Conservation (phyloP, 305 asterid species). For the Solanum hybrid region DNA sequence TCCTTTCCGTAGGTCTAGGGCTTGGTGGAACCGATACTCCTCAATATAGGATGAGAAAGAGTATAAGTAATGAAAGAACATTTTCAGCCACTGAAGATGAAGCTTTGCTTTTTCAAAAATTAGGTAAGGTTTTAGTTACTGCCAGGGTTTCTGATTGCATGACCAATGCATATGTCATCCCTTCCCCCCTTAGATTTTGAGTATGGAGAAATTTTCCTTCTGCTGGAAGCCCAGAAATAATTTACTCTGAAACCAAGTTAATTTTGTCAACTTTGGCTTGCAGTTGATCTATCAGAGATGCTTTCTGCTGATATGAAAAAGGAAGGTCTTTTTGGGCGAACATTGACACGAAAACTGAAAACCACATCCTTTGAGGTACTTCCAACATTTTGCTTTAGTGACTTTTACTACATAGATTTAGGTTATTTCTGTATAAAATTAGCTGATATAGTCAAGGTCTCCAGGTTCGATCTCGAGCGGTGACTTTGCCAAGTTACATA, state of each 20-base stretch:
- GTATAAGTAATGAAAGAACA: constrained; percentile 91
- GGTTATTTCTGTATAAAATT: background rate
- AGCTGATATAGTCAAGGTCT: background rate
- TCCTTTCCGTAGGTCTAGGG: constrained; percentile 83
- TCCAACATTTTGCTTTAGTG: background rate
- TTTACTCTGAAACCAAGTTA: background rate
- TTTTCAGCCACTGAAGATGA: constrained; percentile 73
- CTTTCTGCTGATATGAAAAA: constrained; percentile 73
- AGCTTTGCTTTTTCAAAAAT: constrained; percentile 45
- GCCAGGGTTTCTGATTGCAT: background rate
- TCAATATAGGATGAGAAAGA: constrained; percentile 51
- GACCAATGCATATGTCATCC: background rate
- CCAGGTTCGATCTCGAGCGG: constrained; percentile 88
- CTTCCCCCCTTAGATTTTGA: background rate
- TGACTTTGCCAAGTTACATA: constrained; percentile 58
- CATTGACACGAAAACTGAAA: constrained; percentile 85
- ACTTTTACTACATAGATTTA: background rate
- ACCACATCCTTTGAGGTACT: constrained; percentile 80
- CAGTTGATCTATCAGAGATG: constrained; percentile 79
- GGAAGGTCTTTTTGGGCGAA: constrained; percentile 71
- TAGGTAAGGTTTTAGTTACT: constrained; percentile 36
- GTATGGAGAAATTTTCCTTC: background rate
- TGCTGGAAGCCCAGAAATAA: background rate
- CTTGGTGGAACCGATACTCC: constrained; percentile 85
- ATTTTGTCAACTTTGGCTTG: constrained; percentile 13